Evolutionary conservation across 306 rosid species (phyloP).

Genomic region (Begonia peltatifolia): DNA sequence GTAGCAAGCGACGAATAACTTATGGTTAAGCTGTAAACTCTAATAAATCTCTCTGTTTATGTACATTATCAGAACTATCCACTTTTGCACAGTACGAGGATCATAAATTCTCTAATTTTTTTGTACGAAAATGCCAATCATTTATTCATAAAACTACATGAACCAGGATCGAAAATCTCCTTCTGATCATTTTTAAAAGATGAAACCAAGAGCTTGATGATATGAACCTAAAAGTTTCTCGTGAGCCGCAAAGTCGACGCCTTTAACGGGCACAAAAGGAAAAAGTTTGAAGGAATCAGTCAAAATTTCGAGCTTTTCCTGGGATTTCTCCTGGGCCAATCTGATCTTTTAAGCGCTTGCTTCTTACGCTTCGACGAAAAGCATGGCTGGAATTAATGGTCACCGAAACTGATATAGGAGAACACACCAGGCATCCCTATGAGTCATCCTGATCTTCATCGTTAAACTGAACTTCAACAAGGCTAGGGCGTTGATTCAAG

Average conservation of each 20-base stretch:
- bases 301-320: constrained; percentile 37
- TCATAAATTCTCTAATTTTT: too few species aligned
- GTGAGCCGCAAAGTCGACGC: constrained; percentile 43
- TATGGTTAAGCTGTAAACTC: too few species aligned
- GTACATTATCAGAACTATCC: too few species aligned
- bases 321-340: constrained; percentile 22
- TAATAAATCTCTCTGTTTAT: too few species aligned
- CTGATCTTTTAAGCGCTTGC: constrained; percentile 14
- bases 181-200: too few species aligned
- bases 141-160: too few species aligned
- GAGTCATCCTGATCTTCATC: constrained; percentile 12
- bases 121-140: too few species aligned
- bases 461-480: constrained; percentile 7
- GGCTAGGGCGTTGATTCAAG: constrained; percentile 6
- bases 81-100: too few species aligned
- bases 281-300: constrained; percentile 46
- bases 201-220: too few species aligned
- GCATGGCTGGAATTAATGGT: not conserved
- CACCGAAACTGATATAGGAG: constrained; percentile 9
- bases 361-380: constrained; percentile 24
- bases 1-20: too few species aligned
- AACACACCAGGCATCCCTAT: constrained; percentile 15
- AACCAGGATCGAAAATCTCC: too few species aligned
- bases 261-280: constrained; percentile 47
- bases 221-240: constrained; percentile 45